Evolutionary conservation across 1,284 basidiomycete genomes (phyloP), one percentile per base, ranked within the genome.

Genomic region (Rhizopogon hawkerae): DNA sequence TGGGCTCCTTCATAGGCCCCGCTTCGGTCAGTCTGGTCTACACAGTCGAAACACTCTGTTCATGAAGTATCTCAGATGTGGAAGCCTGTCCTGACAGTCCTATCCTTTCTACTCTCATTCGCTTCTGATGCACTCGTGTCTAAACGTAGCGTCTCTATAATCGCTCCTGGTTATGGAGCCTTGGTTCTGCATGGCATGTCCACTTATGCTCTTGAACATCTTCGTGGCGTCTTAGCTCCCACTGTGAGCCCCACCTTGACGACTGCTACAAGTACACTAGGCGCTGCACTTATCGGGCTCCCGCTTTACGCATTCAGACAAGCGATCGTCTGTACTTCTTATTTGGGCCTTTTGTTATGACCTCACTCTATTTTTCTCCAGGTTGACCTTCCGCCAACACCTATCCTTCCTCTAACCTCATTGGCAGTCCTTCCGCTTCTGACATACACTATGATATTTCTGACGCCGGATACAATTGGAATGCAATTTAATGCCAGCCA

Each of bases 81-180:
- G 29, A 77, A 75, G 61, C 65, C 72, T 5, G 50, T 76, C 9
- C 61, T 73, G n/a, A 64, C 81, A 31, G 56, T 62, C 1, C 54
- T 65, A 13, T 75, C 80, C 6, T 62, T 82, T 35, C 5, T 64
- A 0, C 56, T 82, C 24, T 76, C 77, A 16, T 63, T 83, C 48
- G 57, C 76, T 11, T 75, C 75, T 16, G 84, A 86, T 59, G 68
- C 76, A n/a, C 61, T 65, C 2, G 69, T 81, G 52, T 76, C 75
- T 7, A 62, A 71, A 2, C 61, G 64, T 13, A 72, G 69, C 42
- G 60, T 79, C 37, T 71, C 68, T 59, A 65, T 66, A 29, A 69
- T 72, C 38, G 48, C 79, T 24, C 82, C 81, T 5, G 83, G 80
- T 13, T 86, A 89, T 64, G 75, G 73, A 4, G 85, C 83, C 2